A percentile compares a stretch with the other conserved stretches of the same genome.
These are phyloP conservation scores for Coemansia sp. DNA, from an alignment of 192 early-diverging fungal genomes.

Conservation along the genomic window DNA sequence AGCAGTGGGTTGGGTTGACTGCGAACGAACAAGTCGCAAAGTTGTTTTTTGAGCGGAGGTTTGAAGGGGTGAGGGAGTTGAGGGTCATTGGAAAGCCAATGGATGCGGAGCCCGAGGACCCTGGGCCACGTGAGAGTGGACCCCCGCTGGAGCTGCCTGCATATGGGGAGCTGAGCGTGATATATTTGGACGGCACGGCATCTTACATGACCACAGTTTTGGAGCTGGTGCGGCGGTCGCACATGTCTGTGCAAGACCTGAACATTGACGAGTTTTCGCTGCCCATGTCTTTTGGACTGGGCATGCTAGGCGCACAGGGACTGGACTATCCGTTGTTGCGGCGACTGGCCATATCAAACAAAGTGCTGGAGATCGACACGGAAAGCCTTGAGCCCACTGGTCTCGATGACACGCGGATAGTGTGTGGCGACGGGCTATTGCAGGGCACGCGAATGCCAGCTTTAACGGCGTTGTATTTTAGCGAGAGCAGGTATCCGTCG, in stretches of 20 bases:
- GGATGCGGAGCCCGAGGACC: neutral
- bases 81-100: slow-evolving; percentile 25
- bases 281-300: neutral
- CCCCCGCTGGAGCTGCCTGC: neutral
- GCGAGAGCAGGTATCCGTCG: slow-evolving; percentile 19
- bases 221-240: slow-evolving; percentile 12
- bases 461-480: slow-evolving; percentile 21
- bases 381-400: neutral
- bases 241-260: slow-evolving; percentile 16
- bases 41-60: slow-evolving; percentile 3
- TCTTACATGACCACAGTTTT: neutral
- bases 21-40: neutral
- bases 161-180: slow-evolving; percentile 11
- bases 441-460: slow-evolving; percentile 16
- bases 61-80: slow-evolving; percentile 1
- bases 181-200: slow-evolving; percentile 18
- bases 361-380: no score
- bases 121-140: no score
- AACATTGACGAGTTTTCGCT: slow-evolving; percentile 19
- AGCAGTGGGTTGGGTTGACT: slow-evolving; percentile 27
- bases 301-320: neutral
- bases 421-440: neutral
- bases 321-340: slow-evolving; percentile 13
- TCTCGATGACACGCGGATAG: slow-evolving; percentile 6
- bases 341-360: slow-evolving; percentile 15